Evolutionary conservation across 495 filamentous ascomycete species (phyloP).

Genomic region (Podospora conica): DNA sequence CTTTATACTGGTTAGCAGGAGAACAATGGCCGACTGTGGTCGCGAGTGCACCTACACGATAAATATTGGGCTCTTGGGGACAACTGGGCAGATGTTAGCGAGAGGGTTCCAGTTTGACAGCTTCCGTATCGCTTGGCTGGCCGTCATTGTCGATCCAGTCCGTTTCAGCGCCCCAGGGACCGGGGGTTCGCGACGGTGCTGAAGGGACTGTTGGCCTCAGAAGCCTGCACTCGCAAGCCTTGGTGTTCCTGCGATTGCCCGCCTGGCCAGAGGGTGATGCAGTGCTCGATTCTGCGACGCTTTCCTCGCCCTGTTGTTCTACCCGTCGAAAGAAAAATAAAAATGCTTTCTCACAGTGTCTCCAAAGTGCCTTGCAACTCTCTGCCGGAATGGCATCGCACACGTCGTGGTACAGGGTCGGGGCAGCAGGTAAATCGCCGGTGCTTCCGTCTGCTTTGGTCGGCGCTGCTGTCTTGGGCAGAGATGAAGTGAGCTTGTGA

Average conservation of each 20-base stretch:
- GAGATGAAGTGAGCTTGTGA: neutral
- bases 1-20: conserved; percentile 18
- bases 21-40: neutral
- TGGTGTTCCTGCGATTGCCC: neutral
- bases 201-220: neutral
- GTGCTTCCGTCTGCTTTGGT: neutral
- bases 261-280: neutral
- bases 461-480: neutral
- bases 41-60: conserved; percentile 32
- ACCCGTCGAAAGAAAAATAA: neutral
- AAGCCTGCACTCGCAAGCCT: neutral
- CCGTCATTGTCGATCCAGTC: neutral
- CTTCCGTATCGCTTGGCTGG: neutral
- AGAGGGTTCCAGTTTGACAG: neutral
- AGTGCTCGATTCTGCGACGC: neutral
- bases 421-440: neutral
- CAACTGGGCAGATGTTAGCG: conserved; percentile 18
- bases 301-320: neutral
- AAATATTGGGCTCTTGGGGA: conserved; percentile 35
- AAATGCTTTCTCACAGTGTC: conserved; percentile 26
- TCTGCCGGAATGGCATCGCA: conserved; percentile 31
- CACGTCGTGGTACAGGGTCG: neutral
- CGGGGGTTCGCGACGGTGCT: neutral
- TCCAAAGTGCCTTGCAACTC: conserved; percentile 31
- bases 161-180: neutral